phyloP scores from a whole-genome alignment of 2,329 filamentous ascomycete species.

The Tolypocladium paradoxum region DNA sequence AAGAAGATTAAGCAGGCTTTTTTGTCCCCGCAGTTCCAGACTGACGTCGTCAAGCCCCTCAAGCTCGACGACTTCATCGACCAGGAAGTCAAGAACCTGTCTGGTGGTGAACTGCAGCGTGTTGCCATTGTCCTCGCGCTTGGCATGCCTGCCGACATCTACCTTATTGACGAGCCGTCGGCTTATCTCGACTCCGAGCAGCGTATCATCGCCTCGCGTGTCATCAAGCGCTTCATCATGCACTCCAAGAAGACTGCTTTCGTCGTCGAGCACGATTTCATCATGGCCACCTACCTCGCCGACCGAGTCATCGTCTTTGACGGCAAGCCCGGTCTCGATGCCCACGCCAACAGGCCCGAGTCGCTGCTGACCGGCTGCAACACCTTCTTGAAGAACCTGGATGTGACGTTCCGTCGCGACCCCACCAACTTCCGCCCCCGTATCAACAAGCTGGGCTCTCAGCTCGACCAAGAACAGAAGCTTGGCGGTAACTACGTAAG shows the following conservation, averaged over 20 bases:
- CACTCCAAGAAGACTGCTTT: conserved; percentile 99
- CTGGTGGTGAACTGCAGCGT: conserved; percentile 98
- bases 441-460: conserved; percentile 95
- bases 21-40: conserved; percentile 96
- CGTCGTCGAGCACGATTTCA: conserved; percentile 99
- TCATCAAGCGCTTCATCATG: conserved; percentile 99
- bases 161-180: conserved; percentile 94
- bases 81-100: conserved; percentile 97
- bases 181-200: conserved; percentile 98
- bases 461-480: conserved; percentile 98
- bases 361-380: conserved; percentile 94
- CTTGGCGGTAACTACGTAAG: conserved; percentile 78
- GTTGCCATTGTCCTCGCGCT: conserved; percentile 97
- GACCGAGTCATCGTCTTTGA: conserved; percentile 99
- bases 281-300: conserved; percentile 71
- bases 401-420: conserved; percentile 97
- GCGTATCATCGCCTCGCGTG: conserved; percentile 91
- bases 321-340: conserved; percentile 77
- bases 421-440: conserved; percentile 91
- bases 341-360: conserved; percentile 82
- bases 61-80: conserved; percentile 99
- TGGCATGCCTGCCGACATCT: conserved; percentile 92
- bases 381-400: conserved; percentile 87
- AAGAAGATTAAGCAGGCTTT: conserved; percentile 99
- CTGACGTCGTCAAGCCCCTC: conserved; percentile 98